phyloP scores from a whole-genome alignment of 1,139 yeast genomes.

The Blastobotrys proliferans region DNA sequence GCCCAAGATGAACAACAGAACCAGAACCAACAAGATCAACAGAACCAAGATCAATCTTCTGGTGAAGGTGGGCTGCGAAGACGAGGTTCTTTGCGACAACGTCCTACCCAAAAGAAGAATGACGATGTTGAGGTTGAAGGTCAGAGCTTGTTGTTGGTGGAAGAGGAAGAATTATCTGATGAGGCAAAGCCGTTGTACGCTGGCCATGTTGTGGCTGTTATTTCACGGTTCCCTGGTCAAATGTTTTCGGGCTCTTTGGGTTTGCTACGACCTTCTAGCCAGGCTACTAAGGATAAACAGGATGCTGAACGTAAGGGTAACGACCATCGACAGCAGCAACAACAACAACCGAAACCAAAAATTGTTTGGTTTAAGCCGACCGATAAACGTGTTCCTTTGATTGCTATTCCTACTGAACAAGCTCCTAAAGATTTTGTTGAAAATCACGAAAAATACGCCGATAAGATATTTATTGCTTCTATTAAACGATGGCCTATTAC shows the following conservation, averaged over 20 bases:
- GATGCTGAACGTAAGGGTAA: slow-evolving; percentile 47
- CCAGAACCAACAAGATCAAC: slow-evolving; percentile 32
- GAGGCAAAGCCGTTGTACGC: slow-evolving; percentile 92
- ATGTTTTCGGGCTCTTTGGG: slow-evolving; percentile 87
- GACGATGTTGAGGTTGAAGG: slow-evolving; percentile 99
- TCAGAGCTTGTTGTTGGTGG: slow-evolving; percentile 82
- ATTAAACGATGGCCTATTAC: slow-evolving; percentile 99
- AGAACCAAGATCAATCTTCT: slow-evolving; percentile 4
- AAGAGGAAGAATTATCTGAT: slow-evolving; percentile 93
- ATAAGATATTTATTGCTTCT: slow-evolving; percentile 85
- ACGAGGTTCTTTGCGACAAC: slow-evolving; percentile 86
- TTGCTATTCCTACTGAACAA: slow-evolving; percentile 97
- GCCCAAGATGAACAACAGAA: slow-evolving; percentile 30
- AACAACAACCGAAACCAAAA: slow-evolving; percentile 60
- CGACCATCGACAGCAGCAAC: slow-evolving; percentile 30
- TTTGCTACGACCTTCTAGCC: slow-evolving; percentile 90
- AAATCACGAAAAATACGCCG: slow-evolving; percentile 76
- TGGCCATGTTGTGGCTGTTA: slow-evolving; percentile 96
- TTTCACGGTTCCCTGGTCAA: slow-evolving; percentile 96
- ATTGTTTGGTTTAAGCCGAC: slow-evolving; percentile 99
- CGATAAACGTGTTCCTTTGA: slow-evolving; percentile 93
- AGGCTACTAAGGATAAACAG: slow-evolving; percentile 78
- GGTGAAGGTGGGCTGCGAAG: slow-evolving; percentile 53
- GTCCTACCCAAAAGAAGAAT: slow-evolving; percentile 97
- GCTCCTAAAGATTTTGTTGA: slow-evolving; percentile 96